Evolutionary conservation across 371 early-diverging fungal genomes (phyloP), one percentile per base, ranked within the genome.

Genomic region (Choanephora cucurbitarum): DNA sequence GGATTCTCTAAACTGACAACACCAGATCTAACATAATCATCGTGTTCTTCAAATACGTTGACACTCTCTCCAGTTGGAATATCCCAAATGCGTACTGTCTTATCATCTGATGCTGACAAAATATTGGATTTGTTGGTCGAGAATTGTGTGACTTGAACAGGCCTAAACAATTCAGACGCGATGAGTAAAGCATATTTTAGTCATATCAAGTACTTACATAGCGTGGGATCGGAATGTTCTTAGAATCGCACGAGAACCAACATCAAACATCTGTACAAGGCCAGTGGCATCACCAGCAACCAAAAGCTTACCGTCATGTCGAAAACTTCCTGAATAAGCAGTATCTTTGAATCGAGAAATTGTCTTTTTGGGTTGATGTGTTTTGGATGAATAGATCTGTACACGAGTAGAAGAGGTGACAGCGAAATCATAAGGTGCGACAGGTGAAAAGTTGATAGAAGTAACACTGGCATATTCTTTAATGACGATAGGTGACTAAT

Each of bases 271-370:
- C 77, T 94, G 95, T 24, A 98, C 87, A 31, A 88, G 62, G 41
- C 96, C 96, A 13, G 89, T 82, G 31, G 85, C 91, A 81, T 97
- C 97, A 61, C 97, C 96, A 32, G 95, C 96, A 21, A 93, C 91
- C 15, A 98, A 60, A 48, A 98, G 77, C 72, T 91, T 90, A 28
- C 96, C 96, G 66, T 98, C 97, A 17, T 79, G 73, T 46, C 98
- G 80, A 58, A 92, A 87, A 47, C 79, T 81, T 42, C 84, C 94
- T 49, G 87, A 84, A 66, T 87, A 90, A 18, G 92, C 98, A 8
- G 86, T 77, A 60, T 92, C 94, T 69, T 86, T 90, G 73, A 98
- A 97, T 52, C 97, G 87, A 44, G 93, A 87, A 59, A 97, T 87
- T 10, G 93, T 87, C 77, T 92, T 92, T 66, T 89, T 91, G 47